Percentiles rank a stretch among this genome's conserved stretches.
Conservation (phyloP, 2,329 filamentous ascomycete species). For the Trichoderma lentiforme region DNA sequence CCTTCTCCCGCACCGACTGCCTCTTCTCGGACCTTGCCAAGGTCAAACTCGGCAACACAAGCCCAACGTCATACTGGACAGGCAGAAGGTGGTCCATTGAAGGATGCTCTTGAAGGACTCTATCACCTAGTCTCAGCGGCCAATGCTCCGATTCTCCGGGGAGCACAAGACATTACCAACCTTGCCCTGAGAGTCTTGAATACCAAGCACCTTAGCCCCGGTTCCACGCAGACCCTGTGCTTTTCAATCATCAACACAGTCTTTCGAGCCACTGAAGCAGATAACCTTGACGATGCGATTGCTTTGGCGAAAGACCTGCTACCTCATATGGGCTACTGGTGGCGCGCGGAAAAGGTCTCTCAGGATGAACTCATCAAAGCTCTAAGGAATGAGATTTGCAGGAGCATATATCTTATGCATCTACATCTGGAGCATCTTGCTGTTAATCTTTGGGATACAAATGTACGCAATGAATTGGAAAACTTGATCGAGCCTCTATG, state of each 20-base stretch:
- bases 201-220: conserved; percentile 54
- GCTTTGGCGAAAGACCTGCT: conserved; percentile 59
- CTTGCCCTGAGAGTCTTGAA: conserved; percentile 60
- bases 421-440: conserved; percentile 60
- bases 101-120: conserved; percentile 58
- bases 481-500: conserved; percentile 70
- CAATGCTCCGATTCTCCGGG: conserved; percentile 63
- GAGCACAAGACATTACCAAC: conserved; percentile 53
- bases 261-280: conserved; percentile 62
- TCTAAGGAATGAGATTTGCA: conserved; percentile 74
- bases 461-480: conserved; percentile 50
- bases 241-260: conserved; percentile 74
- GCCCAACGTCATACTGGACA: conserved; percentile 29
- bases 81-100: conserved; percentile 33
- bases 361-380: conserved; percentile 59
- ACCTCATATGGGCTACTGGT: conserved; percentile 71
- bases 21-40: conserved; percentile 29
- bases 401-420: conserved; percentile 64
- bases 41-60: conserved; percentile 31
- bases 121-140: conserved; percentile 60
- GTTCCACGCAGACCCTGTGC: conserved; percentile 65
- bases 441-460: conserved; percentile 39
- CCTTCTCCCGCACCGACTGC: conserved; percentile 47
- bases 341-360: conserved; percentile 66
- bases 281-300: conserved; percentile 63